These are phyloP conservation scores for Pisolithus microcarpus DNA, from an alignment of 768 basidiomycete species.

Conservation along the genomic window DNA sequence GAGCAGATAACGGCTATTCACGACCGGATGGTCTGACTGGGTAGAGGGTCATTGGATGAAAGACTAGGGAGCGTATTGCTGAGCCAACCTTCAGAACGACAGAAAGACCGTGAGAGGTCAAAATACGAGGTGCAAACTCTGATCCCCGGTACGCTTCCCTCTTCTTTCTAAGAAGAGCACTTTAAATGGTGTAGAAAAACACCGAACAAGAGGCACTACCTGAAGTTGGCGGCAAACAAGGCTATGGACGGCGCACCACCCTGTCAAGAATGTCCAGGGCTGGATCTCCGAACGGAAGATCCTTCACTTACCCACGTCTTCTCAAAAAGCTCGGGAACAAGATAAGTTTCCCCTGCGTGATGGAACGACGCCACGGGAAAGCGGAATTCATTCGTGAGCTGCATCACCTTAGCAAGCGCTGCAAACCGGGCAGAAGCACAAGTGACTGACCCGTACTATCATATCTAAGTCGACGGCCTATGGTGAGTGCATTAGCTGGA, in stretches of 20 bases:
- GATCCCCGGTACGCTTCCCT: conserved; percentile 77
- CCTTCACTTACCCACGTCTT: conserved; percentile 45
- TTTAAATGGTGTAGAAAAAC: background rate
- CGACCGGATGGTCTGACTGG: conserved; percentile 51
- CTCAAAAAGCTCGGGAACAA: conserved; percentile 73
- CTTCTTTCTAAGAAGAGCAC: conserved; percentile 45
- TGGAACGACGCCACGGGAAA: conserved; percentile 75
- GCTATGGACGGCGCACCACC: conserved; percentile 71
- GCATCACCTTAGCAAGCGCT: background rate
- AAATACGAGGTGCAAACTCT: conserved; percentile 71
- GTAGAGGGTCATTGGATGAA: background rate
- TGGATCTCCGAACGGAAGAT: background rate
- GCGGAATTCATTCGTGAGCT: conserved; percentile 81
- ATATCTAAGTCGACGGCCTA: conserved; percentile 66
- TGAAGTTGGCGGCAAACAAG: conserved; percentile 57
- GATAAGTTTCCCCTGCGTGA: conserved; percentile 75
- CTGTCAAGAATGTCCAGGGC: conserved; percentile 10
- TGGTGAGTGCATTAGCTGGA: background rate
- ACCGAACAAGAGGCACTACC: conserved; percentile 14
- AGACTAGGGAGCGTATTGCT: background rate
- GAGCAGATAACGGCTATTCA: conserved; percentile 61
- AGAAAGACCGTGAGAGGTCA: conserved; percentile 58
- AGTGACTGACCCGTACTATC: conserved; percentile 52
- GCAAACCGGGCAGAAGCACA: background rate
- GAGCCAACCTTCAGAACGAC: conserved; percentile 66